Base-by-base conservation (phyloP, 73 alveolate species). In the Paramecium sexaurelia region DNA sequence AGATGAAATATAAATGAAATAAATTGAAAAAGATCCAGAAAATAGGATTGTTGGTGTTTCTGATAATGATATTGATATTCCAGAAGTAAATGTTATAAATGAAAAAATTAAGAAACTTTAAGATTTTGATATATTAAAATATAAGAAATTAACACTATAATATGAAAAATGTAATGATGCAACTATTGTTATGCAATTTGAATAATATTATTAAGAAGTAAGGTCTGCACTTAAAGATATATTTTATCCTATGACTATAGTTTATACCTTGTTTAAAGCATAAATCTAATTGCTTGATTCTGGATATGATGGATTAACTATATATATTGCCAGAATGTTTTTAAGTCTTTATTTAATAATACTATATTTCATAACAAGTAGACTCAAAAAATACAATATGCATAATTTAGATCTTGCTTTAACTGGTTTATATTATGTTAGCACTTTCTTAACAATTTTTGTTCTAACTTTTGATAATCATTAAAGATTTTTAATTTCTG, bases 181-280 rank as follows among this genome's bases (percentile, higher is more conserved):
- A 19, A 24, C 4, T 20, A 78, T 78, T 13, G 55, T 78, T 17
- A 26, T 29, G 40, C 17, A 41, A 17, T 78, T 78, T 78, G 90
- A 78, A 78, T 17, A 45, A 24, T 78, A 78, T 78, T 78, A 78
- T 45, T 22, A 22, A 41, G 90, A 78, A 41, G 73, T 78, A 2
- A 78, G 90, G 41, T 78, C 90, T 9, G 90, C 68, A 40, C 22
- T 78, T 9, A 78, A 78, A 24, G 90, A 78, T 78, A 78, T 78
- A 5, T 78, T 78, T 43, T 39, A 41, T 22, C 90, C 90, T 7
- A 29, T 43, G 36, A 78, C 90, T 10, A 78, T 78, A 41, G 55
- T 78, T 7, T 78, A 41, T 40, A 29, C 75, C 19, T 43, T 78
- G 19, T 43, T 78, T 78, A 78, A 78, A 6, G 55, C 90, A 0